Evolutionary conservation across 73 alveolate genomes (phyloP), one percentile per base, ranked within the genome.

Genomic region (Effrenium voratum): DNA sequence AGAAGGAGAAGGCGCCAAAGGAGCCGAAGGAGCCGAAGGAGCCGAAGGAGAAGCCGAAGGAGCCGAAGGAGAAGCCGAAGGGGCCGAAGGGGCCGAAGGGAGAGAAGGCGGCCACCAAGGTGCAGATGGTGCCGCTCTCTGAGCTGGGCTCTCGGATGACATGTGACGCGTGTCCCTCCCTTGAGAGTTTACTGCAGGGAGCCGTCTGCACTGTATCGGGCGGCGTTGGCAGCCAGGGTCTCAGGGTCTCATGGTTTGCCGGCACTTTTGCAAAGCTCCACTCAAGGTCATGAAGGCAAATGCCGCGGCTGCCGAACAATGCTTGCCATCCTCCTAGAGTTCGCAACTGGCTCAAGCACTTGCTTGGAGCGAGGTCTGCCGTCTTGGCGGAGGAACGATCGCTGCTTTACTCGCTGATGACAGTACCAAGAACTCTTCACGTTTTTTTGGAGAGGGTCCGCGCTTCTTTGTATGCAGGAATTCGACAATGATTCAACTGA

Each of bases 131-230:
- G 34, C 38, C 5, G 5, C 43, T 19, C 34, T 19, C 26, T 34
- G 38, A 22, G 30, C 34, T 60, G 40, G 30, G 16, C 30, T 5
- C 30, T 5, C 75, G 75, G 75, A 5, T 8, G 30, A 60, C 75
- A 24, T 60, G 75, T 63, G 77, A 28, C 77, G 10, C n/a, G 75
- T 24, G 34, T 60, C 5, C 38, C 75, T 24, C 10, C 5, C 2
- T 40, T 32, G 57, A 75, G 85, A 55, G 22, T n/a, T n/a, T 75
- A 55, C 28, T 2, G 68, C 22, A 15, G 12, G 68, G 90, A 79
- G 90, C 94, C 94, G 47, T 86, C 94, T 59, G 82, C 94, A 4
- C 30, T 86, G 82, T 86, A 86, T 59, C 55, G 59, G 72, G 94
- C 94, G 5, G 94, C 94, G 59, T 52, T 86, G 36, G 94, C 94